Base-by-base conservation (phyloP, 2,329 filamentous ascomycete species). In the Sporothrix luriei region DNA sequence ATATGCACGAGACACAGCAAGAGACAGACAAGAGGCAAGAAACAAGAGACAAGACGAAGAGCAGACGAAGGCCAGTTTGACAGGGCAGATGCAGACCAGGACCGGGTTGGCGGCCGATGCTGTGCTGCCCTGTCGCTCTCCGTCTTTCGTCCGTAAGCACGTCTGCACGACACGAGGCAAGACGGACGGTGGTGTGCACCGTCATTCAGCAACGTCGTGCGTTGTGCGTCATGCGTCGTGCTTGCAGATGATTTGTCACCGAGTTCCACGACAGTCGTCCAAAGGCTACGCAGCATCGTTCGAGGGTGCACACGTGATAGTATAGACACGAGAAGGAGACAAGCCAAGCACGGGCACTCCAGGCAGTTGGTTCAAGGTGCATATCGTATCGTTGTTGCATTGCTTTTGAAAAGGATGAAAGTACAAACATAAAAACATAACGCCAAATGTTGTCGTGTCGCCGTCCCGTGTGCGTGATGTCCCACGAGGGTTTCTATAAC, bases 391-490 rank as follows among this genome's bases (percentile, higher is more conserved):
- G 29, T 61, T 61, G 57, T 61, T 43, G 57, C 57, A 51, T 67
- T 57, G 51, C 66, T 68, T 68, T 68, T 68, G 11, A 49, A 61
- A 33, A 19, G 26, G 11, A 24, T 5, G 4, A 24, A 68, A 67
- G 11, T 10, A 14, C 13, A 57, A 46, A 24, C 13, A 68, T 10
- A n/a, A 59, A 38, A 40, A 19, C 21, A 48, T 24, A 57, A 59
- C 40, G 43, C 66, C 52, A 24, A 52, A 46, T 46, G n/a, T 55
- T 67, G 65, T 67, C 65, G 65, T 67, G 65, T 55, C 51, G 51
- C 65, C 65, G 33, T 24, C 49, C n/a, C 64, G 49, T 66, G 49
- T 49, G 46, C 62, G 51, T 51, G 33, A 38, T 65, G 62, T 65
- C 57, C 59, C 59, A 62, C 59, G 43, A 29, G 43, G 40, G 59